Conservation (phyloP, 2,329 filamentous ascomycete genomes). For the Phyllosticta citribraziliensis region DNA sequence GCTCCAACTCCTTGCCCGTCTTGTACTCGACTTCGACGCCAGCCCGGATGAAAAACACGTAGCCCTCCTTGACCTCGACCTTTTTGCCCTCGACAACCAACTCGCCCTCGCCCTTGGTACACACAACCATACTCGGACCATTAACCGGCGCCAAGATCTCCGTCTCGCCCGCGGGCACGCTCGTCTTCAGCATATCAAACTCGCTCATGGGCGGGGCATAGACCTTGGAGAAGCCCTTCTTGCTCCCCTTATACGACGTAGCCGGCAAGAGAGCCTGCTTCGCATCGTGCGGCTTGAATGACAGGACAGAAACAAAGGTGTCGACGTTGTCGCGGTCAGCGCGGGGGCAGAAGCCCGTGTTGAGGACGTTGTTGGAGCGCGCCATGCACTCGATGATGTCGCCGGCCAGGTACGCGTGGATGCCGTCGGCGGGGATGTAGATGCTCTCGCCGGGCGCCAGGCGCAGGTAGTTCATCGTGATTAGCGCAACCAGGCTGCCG, state of each 20-base stretch:
- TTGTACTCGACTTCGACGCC: conserved; percentile 41
- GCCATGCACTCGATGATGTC: conserved; percentile 76
- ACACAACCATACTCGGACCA: conserved; percentile 88
- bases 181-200: conserved; percentile 57
- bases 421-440: conserved; percentile 63
- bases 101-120: conserved; percentile 69
- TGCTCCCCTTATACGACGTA: conserved; percentile 66
- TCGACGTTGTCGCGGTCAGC: conserved; percentile 56
- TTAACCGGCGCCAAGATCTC: conserved; percentile 52
- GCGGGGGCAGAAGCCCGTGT: conserved; percentile 62
- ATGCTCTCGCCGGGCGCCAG: conserved; percentile 57
- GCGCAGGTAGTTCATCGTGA: conserved; percentile 65
- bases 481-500: conserved; percentile 57
- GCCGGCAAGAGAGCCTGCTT: conserved; percentile 70
- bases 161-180: conserved; percentile 46
- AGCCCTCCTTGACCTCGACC: conserved; percentile 50
- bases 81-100: conserved; percentile 46
- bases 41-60: conserved; percentile 57
- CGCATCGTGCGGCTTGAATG: conserved; percentile 51
- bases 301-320: conserved; percentile 52
- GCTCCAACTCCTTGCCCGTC: conserved; percentile 34
- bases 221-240: conserved; percentile 53
- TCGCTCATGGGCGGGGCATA: conserved; percentile 62
- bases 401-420: conserved; percentile 63
- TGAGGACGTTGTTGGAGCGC: conserved; percentile 63